Conservation (phyloP, 805 yeast species). For the Lipomyces sp. region DNA sequence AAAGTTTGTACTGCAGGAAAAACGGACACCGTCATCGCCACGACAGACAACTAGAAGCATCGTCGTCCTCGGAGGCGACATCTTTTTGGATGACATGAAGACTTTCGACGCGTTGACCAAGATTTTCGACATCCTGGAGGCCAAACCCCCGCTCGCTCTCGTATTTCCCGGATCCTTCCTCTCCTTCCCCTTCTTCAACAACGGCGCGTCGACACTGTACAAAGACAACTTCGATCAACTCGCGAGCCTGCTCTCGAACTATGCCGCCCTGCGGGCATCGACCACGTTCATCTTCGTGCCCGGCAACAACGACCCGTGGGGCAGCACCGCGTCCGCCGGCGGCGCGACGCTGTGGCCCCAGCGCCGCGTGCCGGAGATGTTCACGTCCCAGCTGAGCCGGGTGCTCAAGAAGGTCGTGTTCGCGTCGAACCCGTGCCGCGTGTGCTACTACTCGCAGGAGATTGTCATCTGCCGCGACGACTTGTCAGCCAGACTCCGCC, state of each 20-base stretch:
- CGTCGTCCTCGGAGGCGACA: conserved; percentile 70
- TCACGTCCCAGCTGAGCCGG: conserved; percentile 64
- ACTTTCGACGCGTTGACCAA: conserved; percentile 64
- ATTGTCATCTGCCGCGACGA: conserved; percentile 73
- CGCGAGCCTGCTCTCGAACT: conserved; percentile 60
- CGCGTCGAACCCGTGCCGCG: conserved; percentile 74
- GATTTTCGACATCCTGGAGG: conserved; percentile 54
- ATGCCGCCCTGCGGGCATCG: conserved; percentile 49
- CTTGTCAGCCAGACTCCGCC: conserved; percentile 61
- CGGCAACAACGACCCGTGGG: conserved; percentile 94
- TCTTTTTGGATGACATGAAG: conserved; percentile 58
- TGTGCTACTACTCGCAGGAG: conserved; percentile 81
- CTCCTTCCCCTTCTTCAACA: conserved; percentile 59
- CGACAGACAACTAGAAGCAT: conserved; percentile 38
- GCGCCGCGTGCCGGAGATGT: conserved; percentile 63
- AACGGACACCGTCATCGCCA: conserved; percentile 49
- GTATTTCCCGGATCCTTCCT: conserved; percentile 79
- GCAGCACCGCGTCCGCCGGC: conserved; percentile 63
- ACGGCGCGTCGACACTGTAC: conserved; percentile 51
- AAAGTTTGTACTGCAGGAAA: conserved; percentile 56
- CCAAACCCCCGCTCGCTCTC: conserved; percentile 64
- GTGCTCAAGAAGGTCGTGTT: conserved; percentile 52
- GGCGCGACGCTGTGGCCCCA: conserved; percentile 66
- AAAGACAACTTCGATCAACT: conserved; percentile 62
- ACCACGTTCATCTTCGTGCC: conserved; percentile 74